A percentile compares a stretch with the other conserved stretches of the same genome.
Evolutionary conservation across 2,329 filamentous ascomycete genomes (phyloP).

Genomic region (Colletotrichum tabaci): DNA sequence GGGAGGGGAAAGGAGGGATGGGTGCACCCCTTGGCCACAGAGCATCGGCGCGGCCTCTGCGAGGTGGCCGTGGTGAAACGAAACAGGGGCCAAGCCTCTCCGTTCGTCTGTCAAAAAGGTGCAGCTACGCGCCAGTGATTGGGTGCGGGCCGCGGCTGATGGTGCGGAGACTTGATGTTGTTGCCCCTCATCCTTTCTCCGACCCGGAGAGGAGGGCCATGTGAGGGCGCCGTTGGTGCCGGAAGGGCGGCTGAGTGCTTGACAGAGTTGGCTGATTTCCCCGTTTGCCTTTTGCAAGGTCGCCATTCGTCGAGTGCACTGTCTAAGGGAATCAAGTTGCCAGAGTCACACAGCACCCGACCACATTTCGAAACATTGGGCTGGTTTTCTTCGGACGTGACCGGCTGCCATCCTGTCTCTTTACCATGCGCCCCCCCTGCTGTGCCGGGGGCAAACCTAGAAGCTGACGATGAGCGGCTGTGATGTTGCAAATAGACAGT

Average conservation of each 20-base stretch:
- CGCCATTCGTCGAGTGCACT: background rate
- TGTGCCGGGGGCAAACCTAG: constrained; percentile 24
- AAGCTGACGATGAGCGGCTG: constrained; percentile 22
- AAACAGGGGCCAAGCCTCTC: constrained; percentile 41
- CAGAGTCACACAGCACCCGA: constrained; percentile 1
- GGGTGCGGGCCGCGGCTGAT: constrained; percentile 38
- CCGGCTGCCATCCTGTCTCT: constrained; percentile 31
- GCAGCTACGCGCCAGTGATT: constrained; percentile 32
- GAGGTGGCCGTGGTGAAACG: constrained; percentile 41
- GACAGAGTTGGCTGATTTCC: constrained; percentile 13
- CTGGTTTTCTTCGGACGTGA: background rate
- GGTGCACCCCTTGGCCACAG: constrained; percentile 21
- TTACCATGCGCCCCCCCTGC: no score
- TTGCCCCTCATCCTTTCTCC: no score
- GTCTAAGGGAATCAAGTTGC: constrained; percentile 12
- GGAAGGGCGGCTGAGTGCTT: constrained; percentile 22
- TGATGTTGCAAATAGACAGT: constrained; percentile 36
- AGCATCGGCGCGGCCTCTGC: constrained; percentile 37
- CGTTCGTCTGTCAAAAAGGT: constrained; percentile 34
- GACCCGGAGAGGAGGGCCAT: constrained; percentile 2
- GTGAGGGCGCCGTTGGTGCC: constrained; percentile 32
- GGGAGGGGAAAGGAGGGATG: constrained; percentile 6
- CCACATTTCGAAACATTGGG: constrained; percentile 18
- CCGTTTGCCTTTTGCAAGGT: constrained; percentile 6
- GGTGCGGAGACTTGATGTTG: constrained; percentile 22